Base-by-base conservation (phyloP, 2,329 filamentous ascomycete species). In the Scopulariopsis brevicaulis region DNA sequence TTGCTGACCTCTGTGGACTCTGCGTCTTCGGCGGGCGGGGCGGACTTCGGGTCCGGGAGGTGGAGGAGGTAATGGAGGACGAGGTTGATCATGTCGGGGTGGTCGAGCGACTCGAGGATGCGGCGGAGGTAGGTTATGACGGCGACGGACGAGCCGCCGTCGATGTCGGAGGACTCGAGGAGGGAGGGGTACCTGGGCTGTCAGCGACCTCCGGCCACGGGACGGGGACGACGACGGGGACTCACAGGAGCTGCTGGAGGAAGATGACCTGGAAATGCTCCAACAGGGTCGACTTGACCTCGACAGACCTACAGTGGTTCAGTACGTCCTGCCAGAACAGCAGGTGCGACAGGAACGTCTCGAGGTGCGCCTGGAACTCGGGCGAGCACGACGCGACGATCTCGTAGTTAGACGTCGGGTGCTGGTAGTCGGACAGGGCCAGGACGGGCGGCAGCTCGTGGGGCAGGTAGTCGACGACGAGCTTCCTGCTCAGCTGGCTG, bases 221-320 rank as follows among this genome's bases (percentile, higher is more conserved):
- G 22, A 34, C 3, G 54, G 6, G 5, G 2, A 34, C 59, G 66
- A 11, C 15, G 18, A 3, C 2, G 22, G 1, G 46, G 20, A 73
- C 86, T 68, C 73, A 97, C 83, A 99, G 74, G 65, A 99, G 76
- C 70, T 99, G 94, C 70, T 96, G 90, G 56, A 99, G 76, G 69
- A 99, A 99, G 37, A 99, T 84, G 64, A 97, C 88, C 69, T 96
- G 92, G 67, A 99, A 99, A 71, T 99, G 94, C 69, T 99, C 94
- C 35, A 99, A 79, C 55, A 99, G 76, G 1, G 92, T 96, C 63
- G 90, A 90, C 69, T 93, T 94, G 64, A 99, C 90, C 68, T 97
- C 93, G 1, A 85, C 78, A 3, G 93, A 97, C 65, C 86, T 85
- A 74, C 94, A 99, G 71, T 97, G 93, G 69, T 97, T 94, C 60